phyloP scores from a whole-genome alignment of 2,329 filamentous ascomycete genomes.

The Ophiocordyceps unilateralis region DNA sequence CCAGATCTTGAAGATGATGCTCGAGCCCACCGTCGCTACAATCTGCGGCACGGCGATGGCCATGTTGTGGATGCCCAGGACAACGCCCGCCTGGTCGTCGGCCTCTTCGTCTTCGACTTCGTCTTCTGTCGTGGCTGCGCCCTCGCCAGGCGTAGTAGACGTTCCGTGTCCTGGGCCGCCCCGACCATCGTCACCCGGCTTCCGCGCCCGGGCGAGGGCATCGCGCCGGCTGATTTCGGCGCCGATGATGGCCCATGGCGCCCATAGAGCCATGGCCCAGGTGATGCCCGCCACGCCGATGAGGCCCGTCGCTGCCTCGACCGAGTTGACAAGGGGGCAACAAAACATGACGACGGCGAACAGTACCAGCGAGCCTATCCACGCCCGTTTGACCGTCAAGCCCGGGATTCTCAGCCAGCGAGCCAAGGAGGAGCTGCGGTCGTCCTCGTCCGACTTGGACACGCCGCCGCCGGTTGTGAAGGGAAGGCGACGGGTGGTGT shows the following conservation, averaged over 20 bases:
- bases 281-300: slow-evolving; percentile 74
- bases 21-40: slow-evolving; percentile 70
- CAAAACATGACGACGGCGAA: slow-evolving; percentile 69
- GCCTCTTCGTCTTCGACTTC: slow-evolving; percentile 26
- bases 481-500: slow-evolving; percentile 24
- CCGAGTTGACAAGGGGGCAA: slow-evolving; percentile 60
- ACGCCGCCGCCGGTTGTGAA: slow-evolving; percentile 8
- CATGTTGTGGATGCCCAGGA: slow-evolving; percentile 92
- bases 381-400: slow-evolving; percentile 73
- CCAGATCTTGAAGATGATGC: slow-evolving; percentile 64
- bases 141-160: no score
- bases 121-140: background rate
- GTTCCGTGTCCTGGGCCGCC: no score
- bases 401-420: slow-evolving; percentile 51
- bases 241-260: slow-evolving; percentile 86
- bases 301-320: slow-evolving; percentile 55
- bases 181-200: slow-evolving; percentile 1
- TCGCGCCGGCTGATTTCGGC: slow-evolving; percentile 79
- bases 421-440: background rate
- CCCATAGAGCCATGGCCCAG: slow-evolving; percentile 89
- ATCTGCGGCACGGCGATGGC: slow-evolving; percentile 85
- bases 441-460: background rate
- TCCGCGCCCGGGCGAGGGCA: slow-evolving; percentile 28
- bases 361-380: slow-evolving; percentile 72
- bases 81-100: slow-evolving; percentile 68